These are phyloP conservation scores for Hyparrhenia diplandra DNA, from an alignment of 176 grass and related monocot species.

Conservation along the genomic window DNA sequence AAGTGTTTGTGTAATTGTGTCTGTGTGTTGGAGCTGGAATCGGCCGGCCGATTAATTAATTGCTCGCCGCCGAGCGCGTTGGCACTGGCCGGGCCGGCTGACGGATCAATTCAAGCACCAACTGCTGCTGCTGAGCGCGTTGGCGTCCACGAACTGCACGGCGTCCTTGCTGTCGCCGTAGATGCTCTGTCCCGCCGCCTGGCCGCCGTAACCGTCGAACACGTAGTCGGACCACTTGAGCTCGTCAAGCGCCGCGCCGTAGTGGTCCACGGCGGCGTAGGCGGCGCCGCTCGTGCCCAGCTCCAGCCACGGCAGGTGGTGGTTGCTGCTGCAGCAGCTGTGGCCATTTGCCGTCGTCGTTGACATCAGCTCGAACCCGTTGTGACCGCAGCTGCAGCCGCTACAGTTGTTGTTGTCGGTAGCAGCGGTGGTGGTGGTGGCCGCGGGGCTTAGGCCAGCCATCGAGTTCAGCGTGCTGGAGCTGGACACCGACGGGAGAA, in stretches of 20 bases:
- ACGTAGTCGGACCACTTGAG: slow-evolving; percentile 62
- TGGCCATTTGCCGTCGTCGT: not conserved
- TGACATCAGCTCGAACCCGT: slow-evolving; percentile 26
- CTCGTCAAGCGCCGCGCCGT: slow-evolving; percentile 48
- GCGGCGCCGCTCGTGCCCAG: slow-evolving; percentile 18
- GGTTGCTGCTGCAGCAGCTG: not conserved
- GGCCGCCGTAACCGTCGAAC: slow-evolving; percentile 37
- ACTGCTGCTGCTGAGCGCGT: slow-evolving; percentile 19
- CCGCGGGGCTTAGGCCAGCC: slow-evolving; percentile 42
- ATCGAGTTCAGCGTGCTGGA: slow-evolving; percentile 48
- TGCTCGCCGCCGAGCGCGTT: slow-evolving; percentile 26
- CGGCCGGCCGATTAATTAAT: not conserved
- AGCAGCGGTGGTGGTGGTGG: not conserved
- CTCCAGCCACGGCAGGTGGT: slow-evolving; percentile 41
- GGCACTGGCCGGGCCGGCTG: too few relatives aligned
- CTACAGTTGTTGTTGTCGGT: slow-evolving; percentile 18
- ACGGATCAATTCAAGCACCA: slow-evolving; percentile 45
- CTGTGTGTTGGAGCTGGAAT: not conserved
- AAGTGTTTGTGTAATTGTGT: not conserved
- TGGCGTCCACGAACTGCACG: slow-evolving; percentile 38
- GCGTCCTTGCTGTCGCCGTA: slow-evolving; percentile 45
- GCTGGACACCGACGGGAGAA: slow-evolving; percentile 46
- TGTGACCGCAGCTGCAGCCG: not conserved
- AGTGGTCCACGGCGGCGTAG: slow-evolving; percentile 14
- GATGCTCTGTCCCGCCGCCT: slow-evolving; percentile 39